Evolutionary conservation across 1,139 yeast species (phyloP).

Genomic region (Candida sanyaensis): DNA sequence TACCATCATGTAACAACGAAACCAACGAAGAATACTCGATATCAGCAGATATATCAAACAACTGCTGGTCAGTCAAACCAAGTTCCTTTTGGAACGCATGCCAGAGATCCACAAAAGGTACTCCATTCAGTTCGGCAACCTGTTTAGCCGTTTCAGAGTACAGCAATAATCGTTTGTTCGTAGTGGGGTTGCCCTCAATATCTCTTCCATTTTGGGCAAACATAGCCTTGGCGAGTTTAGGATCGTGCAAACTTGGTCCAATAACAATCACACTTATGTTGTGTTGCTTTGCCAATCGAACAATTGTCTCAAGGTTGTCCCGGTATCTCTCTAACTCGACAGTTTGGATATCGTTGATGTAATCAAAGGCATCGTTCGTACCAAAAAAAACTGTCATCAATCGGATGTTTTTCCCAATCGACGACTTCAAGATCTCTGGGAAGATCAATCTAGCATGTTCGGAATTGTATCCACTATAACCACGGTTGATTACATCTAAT

Average conservation of each 20-base stretch:
- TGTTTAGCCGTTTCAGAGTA: constrained; percentile 53
- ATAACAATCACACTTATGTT: constrained; percentile 55
- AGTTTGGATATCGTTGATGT: constrained; percentile 51
- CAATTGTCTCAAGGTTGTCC: constrained; percentile 46
- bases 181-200: constrained; percentile 18
- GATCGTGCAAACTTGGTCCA: constrained; percentile 65
- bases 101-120: constrained; percentile 60
- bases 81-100: constrained; percentile 36
- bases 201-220: constrained; percentile 10
- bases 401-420: constrained; percentile 24
- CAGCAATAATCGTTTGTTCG: constrained; percentile 29
- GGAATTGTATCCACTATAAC: constrained; percentile 64
- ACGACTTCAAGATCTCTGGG: constrained; percentile 44
- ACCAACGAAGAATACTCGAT: constrained; percentile 15
- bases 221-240: constrained; percentile 10
- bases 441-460: constrained; percentile 49
- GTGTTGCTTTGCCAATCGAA: constrained; percentile 34
- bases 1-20: constrained; percentile 51
- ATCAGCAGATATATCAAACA: constrained; percentile 13
- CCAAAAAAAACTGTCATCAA: constrained; percentile 70
- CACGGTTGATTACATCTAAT: constrained; percentile 59
- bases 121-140: constrained; percentile 44
- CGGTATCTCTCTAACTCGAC: constrained; percentile 53
- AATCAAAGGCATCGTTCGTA: constrained; percentile 73
- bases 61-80: constrained; percentile 17